These are phyloP conservation scores for Blastomyces parvus DNA, from an alignment of 2,329 filamentous ascomycete species.

Conservation along the genomic window DNA sequence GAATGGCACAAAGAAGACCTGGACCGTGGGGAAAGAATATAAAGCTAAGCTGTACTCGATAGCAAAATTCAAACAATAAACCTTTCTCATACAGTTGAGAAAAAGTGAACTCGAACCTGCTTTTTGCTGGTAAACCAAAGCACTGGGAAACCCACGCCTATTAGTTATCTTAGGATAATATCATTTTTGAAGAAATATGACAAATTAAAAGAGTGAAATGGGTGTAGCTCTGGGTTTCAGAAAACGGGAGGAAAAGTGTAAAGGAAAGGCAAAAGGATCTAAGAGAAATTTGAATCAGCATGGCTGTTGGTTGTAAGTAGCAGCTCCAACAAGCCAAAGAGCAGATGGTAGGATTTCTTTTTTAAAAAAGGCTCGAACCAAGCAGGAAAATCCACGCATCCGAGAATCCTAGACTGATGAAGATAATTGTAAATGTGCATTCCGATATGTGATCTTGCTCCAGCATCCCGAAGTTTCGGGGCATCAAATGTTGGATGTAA, in stretches of 20 bases:
- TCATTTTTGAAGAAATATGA: slow-evolving; percentile 23
- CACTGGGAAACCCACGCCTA: slow-evolving; percentile 20
- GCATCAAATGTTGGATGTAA: slow-evolving; percentile 2
- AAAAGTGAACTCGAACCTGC: slow-evolving; percentile 12
- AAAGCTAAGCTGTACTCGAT: slow-evolving; percentile 3
- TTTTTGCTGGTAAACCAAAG: slow-evolving; percentile 23
- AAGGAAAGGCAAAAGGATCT: slow-evolving; percentile 21
- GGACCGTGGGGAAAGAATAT: background rate
- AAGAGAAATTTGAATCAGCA: slow-evolving; percentile 16
- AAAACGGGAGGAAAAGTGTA: slow-evolving; percentile 11
- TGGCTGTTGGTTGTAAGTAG: slow-evolving; percentile 15
- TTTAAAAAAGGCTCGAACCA: slow-evolving; percentile 17
- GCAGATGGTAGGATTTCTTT: slow-evolving; percentile 19
- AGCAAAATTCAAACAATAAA: slow-evolving; percentile 11
- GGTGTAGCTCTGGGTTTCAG: slow-evolving; percentile 14
- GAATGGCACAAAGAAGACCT: background rate
- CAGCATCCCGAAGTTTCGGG: background rate
- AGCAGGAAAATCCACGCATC: slow-evolving; percentile 17
- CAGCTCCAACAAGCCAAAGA: slow-evolving; percentile 20
- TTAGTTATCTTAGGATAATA: slow-evolving; percentile 19
- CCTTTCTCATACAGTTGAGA: slow-evolving; percentile 8
- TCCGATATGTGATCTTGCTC: slow-evolving; percentile 13
- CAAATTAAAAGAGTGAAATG: slow-evolving; percentile 23
- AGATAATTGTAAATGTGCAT: slow-evolving; percentile 19
- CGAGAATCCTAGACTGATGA: slow-evolving; percentile 20